Base-by-base conservation (phyloP, 352 stramenopile species). In the Phytopythium kandeliae region DNA sequence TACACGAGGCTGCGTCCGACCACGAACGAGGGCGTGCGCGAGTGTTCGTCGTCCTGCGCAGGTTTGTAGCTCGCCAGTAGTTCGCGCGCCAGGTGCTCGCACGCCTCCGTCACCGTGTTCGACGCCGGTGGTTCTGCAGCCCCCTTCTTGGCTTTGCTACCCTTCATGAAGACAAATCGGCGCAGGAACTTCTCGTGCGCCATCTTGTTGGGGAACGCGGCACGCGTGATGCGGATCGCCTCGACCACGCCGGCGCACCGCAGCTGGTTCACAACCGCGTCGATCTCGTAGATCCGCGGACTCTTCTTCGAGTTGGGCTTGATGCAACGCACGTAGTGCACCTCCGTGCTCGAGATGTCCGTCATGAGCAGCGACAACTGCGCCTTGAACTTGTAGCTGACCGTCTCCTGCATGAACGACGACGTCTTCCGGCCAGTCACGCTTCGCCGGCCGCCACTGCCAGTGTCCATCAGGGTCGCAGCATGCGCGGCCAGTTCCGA, bases 141-240 rank as follows among this genome's bases (percentile, higher is more conserved):
- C 11, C 54, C 31, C 7, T 55, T 35, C 7, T 55, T 57, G 36
- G 44, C n/a, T 49, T 68, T 70, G 13, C 57, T 67, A 37, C 64
- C 70, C 54, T 69, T 78, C 64, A 94, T 74, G 46, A 91, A 64
- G 24, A 92, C 78, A 56, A 95, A 95, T 19, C 84, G 78, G 24
- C 76, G 73, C 4, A 95, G 57, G 52, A 92, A 95, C 41, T 87
- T 87, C 52, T 96, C 69, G 66, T 99, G 96, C 25, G 73, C 73
- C 60, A 99, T 85, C 47, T 98, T 97, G 77, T 97, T 97, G 3
- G 88, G 88, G 57, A 96, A 97, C 1, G 88, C 82, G 1, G 85
- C 78, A 21, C 88, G 78, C 41, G 83, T 94, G 51, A 97, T 96
- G 22, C 88, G 84, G 44, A 97, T 96, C 1, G 88, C 88, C 65